Evolutionary conservation across 441 rosid species (phyloP), one percentile per base, ranked within the genome.

Genomic region (Eruca vesicaria): DNA sequence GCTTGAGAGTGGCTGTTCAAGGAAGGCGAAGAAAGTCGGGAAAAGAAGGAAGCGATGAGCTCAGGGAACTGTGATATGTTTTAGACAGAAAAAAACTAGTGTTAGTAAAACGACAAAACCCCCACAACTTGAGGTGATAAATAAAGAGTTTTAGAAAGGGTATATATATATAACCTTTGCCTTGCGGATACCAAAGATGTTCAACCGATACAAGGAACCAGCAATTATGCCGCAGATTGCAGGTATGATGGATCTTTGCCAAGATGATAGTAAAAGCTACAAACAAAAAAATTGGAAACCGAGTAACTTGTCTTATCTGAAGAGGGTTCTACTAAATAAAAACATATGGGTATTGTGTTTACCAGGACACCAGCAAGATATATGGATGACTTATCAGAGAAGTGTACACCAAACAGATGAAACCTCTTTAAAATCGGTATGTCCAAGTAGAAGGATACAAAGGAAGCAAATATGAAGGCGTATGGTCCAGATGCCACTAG

Each of bases 351-450:
- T 65, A 71, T 11, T 23, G 26, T 70, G 35, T 62, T 59, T 80
- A 96, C 99, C 98, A 91, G 98, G 80, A 90, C 84, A 80, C 98
- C 99, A n/a, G 97, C 98, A 60, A 96, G 90, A 84, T 96, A 96
- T 73, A 93, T 81, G 86, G 93, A 91, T 45, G 98, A 82, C 79
- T 96, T 96, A 68, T 96, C 93, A 56, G 99, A 89, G 88, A 93
- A 87, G 77, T 71, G 85, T 71, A 88, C 68, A 15, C 97, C 89
- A 63, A 85, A 84, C 41, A 91, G 82, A 52, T 81, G 87, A 74
- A 91, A 85, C 86, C 89, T 82, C 38, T 95, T 90, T 45, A 96
- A 90, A 78, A 91, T 88, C 11, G 99, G 99, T 78, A 96, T 96
- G 84, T 93, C 96, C 64, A 90, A 88, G 84, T 68, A 91, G 74